Conservation (phyloP, 129 eudicot species). For the Dittrichia graveolens region DNA sequence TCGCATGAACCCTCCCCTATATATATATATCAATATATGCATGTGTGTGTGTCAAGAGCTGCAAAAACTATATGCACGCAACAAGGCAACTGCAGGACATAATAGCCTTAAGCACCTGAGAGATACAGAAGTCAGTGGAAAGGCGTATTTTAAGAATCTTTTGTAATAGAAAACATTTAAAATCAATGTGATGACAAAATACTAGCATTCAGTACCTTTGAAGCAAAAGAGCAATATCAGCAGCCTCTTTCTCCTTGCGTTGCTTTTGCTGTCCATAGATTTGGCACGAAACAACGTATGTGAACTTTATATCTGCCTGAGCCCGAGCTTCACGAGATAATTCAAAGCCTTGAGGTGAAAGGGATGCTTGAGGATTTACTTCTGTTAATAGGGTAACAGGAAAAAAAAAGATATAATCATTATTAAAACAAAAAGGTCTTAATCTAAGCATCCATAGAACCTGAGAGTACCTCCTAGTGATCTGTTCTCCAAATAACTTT, state of each 20-base stretch:
- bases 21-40: no score
- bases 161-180: not conserved
- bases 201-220: constrained; percentile 53
- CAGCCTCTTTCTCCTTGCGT: constrained; percentile 84
- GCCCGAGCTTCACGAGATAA: constrained; percentile 91
- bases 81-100: no score
- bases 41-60: no score
- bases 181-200: not conserved
- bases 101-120: no score
- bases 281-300: constrained; percentile 96
- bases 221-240: constrained; percentile 87
- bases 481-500: constrained; percentile 80
- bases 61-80: no score
- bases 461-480: constrained; percentile 65
- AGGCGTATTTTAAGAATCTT: no score
- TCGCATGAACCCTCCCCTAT: no score
- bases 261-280: constrained; percentile 98
- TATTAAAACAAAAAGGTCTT: not conserved
- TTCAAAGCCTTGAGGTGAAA: constrained; percentile 72
- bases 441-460: constrained; percentile 16
- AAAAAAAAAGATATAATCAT: not conserved
- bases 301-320: constrained; percentile 92
- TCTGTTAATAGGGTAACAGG: constrained; percentile 29
- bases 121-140: no score
- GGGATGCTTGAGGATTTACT: constrained; percentile 47